phyloP scores from a whole-genome alignment of 352 stramenopile species.

The Pythium folliculosum region DNA sequence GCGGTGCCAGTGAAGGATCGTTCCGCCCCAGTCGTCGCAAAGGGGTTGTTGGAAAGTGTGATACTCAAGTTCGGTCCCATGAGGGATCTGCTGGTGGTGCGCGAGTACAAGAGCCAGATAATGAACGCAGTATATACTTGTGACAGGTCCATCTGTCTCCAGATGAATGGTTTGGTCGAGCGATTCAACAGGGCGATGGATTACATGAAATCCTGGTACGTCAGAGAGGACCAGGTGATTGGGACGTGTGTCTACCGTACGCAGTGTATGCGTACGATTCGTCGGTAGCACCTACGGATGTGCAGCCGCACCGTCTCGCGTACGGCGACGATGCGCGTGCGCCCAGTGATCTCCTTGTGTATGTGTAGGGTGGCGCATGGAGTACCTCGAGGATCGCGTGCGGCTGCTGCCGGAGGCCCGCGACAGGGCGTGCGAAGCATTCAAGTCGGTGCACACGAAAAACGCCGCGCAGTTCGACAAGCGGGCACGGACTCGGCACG shows the following conservation, averaged over 20 bases:
- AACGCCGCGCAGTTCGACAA: too few relatives aligned
- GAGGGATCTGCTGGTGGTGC: conserved; percentile 18
- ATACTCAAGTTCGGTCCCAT: conserved; percentile 21
- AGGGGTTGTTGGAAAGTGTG: conserved; percentile 18
- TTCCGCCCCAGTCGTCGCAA: conserved; percentile 14
- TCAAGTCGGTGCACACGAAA: too few relatives aligned
- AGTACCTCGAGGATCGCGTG: too few relatives aligned
- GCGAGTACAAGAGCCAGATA: conserved; percentile 3
- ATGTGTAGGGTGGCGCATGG: too few relatives aligned
- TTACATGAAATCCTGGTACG: conserved; percentile 21
- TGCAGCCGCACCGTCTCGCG: too few relatives aligned
- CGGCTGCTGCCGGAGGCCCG: too few relatives aligned
- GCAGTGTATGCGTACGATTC: conserved; percentile 13
- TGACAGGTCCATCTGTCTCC: conserved; percentile 12
- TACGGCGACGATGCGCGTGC: too few relatives aligned
- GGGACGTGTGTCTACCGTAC: conserved; percentile 21
- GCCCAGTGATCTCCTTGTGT: too few relatives aligned
- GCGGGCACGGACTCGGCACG: too few relatives aligned
- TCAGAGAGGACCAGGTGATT: conserved; percentile 12
- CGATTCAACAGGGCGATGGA: conserved; percentile 29
- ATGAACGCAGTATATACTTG: conserved; percentile 14
- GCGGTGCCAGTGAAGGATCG: conserved; percentile 8
- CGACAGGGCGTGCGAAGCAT: too few relatives aligned
- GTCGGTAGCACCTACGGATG: neutral
- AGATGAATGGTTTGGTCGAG: conserved; percentile 6